Base-by-base conservation (phyloP, 176 grass and related monocot genomes). In the Avena eriantha region DNA sequence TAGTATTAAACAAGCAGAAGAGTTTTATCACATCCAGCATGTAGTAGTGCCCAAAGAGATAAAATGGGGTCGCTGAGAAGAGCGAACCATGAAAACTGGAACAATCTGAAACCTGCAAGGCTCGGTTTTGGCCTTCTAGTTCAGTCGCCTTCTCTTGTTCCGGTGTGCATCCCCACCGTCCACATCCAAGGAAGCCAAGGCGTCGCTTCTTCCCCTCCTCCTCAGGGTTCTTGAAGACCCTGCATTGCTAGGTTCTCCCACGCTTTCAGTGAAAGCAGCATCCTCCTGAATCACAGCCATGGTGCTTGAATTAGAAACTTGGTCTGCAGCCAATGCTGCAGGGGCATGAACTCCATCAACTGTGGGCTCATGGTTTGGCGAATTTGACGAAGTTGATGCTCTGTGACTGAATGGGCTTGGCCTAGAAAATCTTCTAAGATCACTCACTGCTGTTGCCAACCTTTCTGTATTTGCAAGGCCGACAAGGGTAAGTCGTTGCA, bases 241-340 rank as follows among this genome's bases (percentile, higher is more conserved):
- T 41, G 82, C 97, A 87, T 92, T 95, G 84, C 80, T 95, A 87
- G 91, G 91, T 70, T 86, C 86, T 11, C 75, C 79, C 17, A 79
- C 46, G 3, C 83, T 86, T 75, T 86, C 93, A 77, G 92, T 82
- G 54, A 81, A 89, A 74, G 90, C 85, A 75, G 82, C 88, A 57
- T 96, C 97, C 69, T 91, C 97, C 68, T 96, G 94, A 91, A 98
- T 98, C n/a, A 94, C 88, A 80, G 97, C 97, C 97, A 96, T 96
- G 78, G 94, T 98, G 82, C 97, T 98, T 33, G 97, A 98, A 82
- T 91, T 93, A 82, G 97, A 98, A 58, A 84, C 94, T 84, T 96
- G 96, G 73, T 98, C 97, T 41, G 92, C 92, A 80, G 88, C 72
- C 17, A 94, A 76, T 17, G 87, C 76, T 12, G 71, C 61, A 24